Base-by-base conservation (phyloP, 331 rosid species). In the Phaseolus coccineus region DNA sequence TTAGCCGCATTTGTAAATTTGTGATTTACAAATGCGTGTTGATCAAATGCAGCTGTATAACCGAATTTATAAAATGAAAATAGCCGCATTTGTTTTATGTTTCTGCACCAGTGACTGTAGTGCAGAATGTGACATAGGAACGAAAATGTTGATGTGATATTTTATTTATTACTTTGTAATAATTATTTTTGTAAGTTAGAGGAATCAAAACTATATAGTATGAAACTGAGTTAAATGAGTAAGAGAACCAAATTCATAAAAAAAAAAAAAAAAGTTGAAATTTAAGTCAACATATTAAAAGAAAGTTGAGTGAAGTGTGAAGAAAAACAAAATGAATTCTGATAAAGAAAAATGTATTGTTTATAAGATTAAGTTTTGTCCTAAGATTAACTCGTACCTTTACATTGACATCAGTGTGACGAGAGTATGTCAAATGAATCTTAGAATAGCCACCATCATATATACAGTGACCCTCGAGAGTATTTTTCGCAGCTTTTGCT, bases 401-500 rank as follows among this genome's bases (percentile, higher is more conserved):
- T 66, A 93, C 94, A 93, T 86, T 90, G 92, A 93, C 91, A 93
- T 91, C 94, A 91, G 91, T 89, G 90, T 93, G 98, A 89, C 94
- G 94, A 93, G 98, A 93, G 96, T 89, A 93, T 90, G 97, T 82
- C 85, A 93, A 94, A 93, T 86, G 97, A 93, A 93, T 96, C 96
- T 91, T 91, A 87, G 97, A 93, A 84, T 88, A 91, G 94, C 97
- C 97, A 93, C 97, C 97, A 90, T 89, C 98, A 90, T 91, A 93
- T 79, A 93, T 91, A 97, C 97, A 85, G 69, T 89, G 92, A 63
- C 97, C 97, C 73, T 93, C 97, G 46, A 93, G 78, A 76, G 94
- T 92, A 81, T 89, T 92, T 77, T 91, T 90, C 58, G 97, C 98
- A 83, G 85, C 73, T n/a, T 91, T 83, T 62, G 98, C 97, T 2